These are phyloP conservation scores for Lactarius hatsudake DNA, from an alignment of 768 basidiomycete species.

Conservation along the genomic window DNA sequence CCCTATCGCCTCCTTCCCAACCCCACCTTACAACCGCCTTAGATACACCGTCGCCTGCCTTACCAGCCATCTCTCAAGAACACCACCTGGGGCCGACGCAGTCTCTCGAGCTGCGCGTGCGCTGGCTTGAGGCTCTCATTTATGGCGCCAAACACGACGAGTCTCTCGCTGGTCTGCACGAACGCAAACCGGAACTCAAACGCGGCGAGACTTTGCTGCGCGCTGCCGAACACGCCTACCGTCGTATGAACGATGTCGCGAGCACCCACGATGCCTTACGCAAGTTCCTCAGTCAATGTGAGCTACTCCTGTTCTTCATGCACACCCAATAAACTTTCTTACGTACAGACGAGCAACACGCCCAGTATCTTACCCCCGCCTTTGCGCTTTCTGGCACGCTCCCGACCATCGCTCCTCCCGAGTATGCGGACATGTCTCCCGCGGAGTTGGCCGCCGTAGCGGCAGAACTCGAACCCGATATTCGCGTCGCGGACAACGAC, in stretches of 20 bases:
- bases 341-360: constrained; percentile 70
- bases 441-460: constrained; percentile 70
- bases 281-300: constrained; percentile 74
- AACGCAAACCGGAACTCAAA: constrained; percentile 42
- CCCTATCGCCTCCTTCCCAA: constrained; percentile 26
- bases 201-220: constrained; percentile 56
- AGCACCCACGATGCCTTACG: constrained; percentile 68
- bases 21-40: too few relatives aligned
- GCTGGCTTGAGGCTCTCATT: constrained; percentile 79
- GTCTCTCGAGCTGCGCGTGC: constrained; percentile 70
- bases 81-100: constrained; percentile 55
- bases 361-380: constrained; percentile 67
- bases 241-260: constrained; percentile 53
- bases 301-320: constrained; percentile 27
- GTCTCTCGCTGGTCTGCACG: constrained; percentile 35
- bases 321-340: neutral
- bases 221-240: constrained; percentile 60
- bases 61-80: constrained; percentile 13
- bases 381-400: constrained; percentile 71
- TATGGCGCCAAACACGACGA: constrained; percentile 56
- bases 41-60: too few relatives aligned
- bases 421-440: constrained; percentile 63
- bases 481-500: constrained; percentile 79
- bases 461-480: constrained; percentile 78
- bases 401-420: constrained; percentile 41